Evolutionary conservation across 192 early-diverging fungal species (phyloP).

Genomic region (Lobosporangium transversale): DNA sequence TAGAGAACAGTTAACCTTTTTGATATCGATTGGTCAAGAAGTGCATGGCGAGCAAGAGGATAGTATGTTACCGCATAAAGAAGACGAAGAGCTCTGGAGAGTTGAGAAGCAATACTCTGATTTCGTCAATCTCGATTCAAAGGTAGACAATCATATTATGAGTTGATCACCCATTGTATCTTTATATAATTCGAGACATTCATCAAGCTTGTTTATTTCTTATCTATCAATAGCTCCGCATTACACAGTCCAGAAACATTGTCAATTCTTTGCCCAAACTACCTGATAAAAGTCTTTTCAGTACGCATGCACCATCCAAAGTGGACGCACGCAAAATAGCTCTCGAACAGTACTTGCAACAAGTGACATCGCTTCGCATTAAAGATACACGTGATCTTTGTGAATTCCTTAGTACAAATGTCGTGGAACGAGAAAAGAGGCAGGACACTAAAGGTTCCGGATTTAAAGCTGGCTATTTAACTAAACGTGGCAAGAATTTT

Average conservation of each 20-base stretch:
- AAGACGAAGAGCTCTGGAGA: conserved; percentile 76
- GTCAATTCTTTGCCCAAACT: conserved; percentile 73
- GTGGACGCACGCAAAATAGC: conserved; percentile 88
- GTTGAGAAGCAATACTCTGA: conserved; percentile 92
- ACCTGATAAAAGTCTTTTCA: conserved; percentile 89
- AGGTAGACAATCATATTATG: conserved; percentile 59
- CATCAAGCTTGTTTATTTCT: no score
- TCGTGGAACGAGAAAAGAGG: conserved; percentile 58
- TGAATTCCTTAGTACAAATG: conserved; percentile 82
- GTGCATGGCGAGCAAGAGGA: conserved; percentile 33
- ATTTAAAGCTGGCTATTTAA: conserved; percentile 86
- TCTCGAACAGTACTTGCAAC: conserved; percentile 86
- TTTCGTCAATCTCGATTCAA: conserved; percentile 81
- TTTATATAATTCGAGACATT: background rate
- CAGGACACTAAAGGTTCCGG: conserved; percentile 54
- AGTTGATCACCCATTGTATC: background rate
- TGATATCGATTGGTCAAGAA: conserved; percentile 63
- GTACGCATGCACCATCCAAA: conserved; percentile 84
- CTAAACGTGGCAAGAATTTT: conserved; percentile 96
- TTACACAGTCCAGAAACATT: conserved; percentile 53
- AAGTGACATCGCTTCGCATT: conserved; percentile 68
- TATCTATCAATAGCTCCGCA: conserved; percentile 26
- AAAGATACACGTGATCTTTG: conserved; percentile 73
- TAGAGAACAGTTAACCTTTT: conserved; percentile 75
- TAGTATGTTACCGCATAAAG: conserved; percentile 47